phyloP scores from a whole-genome alignment of 345 rosid genomes.

The Gossypium australe region DNA sequence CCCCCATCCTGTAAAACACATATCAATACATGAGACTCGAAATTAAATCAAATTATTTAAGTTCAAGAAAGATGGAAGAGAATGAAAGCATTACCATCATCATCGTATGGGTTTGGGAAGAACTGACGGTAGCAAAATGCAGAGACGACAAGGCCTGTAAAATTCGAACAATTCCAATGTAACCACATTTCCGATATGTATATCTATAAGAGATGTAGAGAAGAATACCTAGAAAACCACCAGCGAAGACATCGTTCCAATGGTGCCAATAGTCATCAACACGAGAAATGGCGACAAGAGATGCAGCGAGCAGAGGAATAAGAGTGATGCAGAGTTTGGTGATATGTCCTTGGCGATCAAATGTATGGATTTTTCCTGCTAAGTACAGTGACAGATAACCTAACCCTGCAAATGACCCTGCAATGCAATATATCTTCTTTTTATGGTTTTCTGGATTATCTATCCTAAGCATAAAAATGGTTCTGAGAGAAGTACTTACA shows the following conservation, averaged over 20 bases:
- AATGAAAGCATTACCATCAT: conserved; percentile 30
- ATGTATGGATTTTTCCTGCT: conserved; percentile 63
- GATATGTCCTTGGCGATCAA: conserved; percentile 65
- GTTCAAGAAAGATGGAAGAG: background rate
- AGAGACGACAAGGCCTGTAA: conserved; percentile 44
- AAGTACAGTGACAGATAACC: conserved; percentile 68
- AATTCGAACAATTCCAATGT: background rate
- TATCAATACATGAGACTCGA: background rate
- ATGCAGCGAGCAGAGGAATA: conserved; percentile 59
- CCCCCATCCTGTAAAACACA: conserved; percentile 41
- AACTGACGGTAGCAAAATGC: conserved; percentile 59
- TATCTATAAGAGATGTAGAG: no score
- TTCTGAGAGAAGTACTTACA: background rate
- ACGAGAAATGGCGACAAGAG: conserved; percentile 75
- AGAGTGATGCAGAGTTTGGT: conserved; percentile 66
- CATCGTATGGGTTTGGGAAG: conserved; percentile 56
- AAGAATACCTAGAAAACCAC: conserved; percentile 52
- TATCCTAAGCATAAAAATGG: no score
- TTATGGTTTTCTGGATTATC: no score
- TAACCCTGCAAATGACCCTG: conserved; percentile 89
- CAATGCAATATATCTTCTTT: no score
- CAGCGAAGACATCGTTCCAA: conserved; percentile 84
- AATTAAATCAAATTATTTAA: no score
- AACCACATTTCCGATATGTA: background rate
- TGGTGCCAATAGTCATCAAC: conserved; percentile 90